Percentiles rank a stretch among this genome's conserved stretches.
Evolutionary conservation across 345 rosid species (phyloP).

Genomic region (Boechera retrofracta): DNA sequence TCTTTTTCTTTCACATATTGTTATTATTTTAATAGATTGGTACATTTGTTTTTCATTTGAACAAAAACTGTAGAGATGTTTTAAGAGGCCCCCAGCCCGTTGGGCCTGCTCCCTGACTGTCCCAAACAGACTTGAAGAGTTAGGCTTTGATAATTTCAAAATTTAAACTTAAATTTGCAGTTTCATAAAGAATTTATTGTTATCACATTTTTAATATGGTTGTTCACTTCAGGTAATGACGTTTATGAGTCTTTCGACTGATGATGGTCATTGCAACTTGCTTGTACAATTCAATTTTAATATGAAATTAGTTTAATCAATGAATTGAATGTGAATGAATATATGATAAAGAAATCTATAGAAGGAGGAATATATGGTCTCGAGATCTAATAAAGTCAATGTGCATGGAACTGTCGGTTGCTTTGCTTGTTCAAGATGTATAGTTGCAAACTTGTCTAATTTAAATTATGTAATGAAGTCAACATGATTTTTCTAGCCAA

Average conservation of each 20-base stretch:
- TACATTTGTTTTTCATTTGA: background rate
- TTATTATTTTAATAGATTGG: background rate
- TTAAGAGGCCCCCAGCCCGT: background rate
- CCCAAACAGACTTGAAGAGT: background rate
- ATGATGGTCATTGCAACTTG: background rate
- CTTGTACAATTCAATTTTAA: background rate
- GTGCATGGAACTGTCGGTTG: slow-evolving; percentile 3
- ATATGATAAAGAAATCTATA: background rate
- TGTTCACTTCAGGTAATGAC: background rate
- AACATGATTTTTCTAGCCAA: background rate
- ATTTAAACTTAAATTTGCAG: too few relatives aligned
- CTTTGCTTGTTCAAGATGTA: background rate
- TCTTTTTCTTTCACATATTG: background rate
- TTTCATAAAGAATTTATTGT: too few relatives aligned
- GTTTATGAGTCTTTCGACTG: background rate
- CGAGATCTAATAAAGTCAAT: background rate
- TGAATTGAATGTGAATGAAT: background rate
- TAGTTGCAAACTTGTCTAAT: background rate
- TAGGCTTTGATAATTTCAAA: background rate
- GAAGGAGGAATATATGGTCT: background rate
- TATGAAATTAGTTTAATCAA: background rate
- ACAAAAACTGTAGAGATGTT: background rate
- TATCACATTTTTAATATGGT: background rate
- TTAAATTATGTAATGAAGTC: background rate
- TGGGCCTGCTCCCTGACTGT: background rate